Base-by-base conservation (phyloP, 2,329 filamentous ascomycete genomes). In the Diaporthe nobilis region DNA sequence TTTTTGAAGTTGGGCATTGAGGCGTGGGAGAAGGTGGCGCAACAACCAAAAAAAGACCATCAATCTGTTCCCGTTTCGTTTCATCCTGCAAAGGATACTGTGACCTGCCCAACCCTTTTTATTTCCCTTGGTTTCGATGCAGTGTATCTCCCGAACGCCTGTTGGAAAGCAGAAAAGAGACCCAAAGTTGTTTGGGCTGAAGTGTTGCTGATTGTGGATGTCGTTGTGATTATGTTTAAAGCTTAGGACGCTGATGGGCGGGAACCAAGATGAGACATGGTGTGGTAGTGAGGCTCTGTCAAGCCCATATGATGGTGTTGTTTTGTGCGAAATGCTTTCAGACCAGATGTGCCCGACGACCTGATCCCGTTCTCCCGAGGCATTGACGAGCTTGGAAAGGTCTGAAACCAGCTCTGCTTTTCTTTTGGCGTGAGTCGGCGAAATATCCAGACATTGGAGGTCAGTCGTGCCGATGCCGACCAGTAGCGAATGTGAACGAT, bases 111-210 rank as follows among this genome's bases (percentile, higher is more conserved):
- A 20, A n/a, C 25, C 47, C 31, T 37, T 60, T 60, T 42, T 53
- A 55, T 58, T 75, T 71, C 44, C 55, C 55, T 60, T 53, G 60
- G 17, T 37, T 74, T 65, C 55, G 61, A 74, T 74, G 53, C 61
- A 58, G 34, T 70, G 44, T 47, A 39, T 68, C 39, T 60, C n/a
- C n/a, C n/a, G 44, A 75, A 76, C 72, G 75, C 75, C 75, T 58
- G 15, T 51, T 37, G 31, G n/a, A 49, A 53, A 37, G 17, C 31
- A 34, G 49, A 60, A 9, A 55, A 68, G n/a, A 49, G 58, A 42
- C 34, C 34, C 34, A 39, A 72, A 17, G 28, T 53, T 53, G 44
- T 49, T 22, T 60, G 39, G 49, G 44, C 47, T 20, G 31, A 34
- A 49, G 31, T 8, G 34, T 47, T 37, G 31, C 39, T 61, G n/a